These are phyloP conservation scores for Lactarius sanguifluus DNA, from an alignment of 768 basidiomycete species.

Conservation along the genomic window DNA sequence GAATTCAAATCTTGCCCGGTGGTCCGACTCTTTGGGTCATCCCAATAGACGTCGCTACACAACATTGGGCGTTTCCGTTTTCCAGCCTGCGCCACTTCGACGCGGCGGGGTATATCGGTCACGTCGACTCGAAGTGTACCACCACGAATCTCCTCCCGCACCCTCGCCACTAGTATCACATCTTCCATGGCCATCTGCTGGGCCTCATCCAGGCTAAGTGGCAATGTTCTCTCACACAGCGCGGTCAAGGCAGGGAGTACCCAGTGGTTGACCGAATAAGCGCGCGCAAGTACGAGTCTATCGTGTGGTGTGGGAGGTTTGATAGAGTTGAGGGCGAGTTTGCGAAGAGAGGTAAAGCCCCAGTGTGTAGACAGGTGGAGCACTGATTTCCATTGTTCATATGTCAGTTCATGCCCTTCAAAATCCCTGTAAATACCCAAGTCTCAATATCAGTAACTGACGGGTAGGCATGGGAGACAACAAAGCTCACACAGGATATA, in stretches of 20 bases:
- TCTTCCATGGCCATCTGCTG: slow-evolving; percentile 21
- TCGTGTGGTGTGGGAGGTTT: slow-evolving; percentile 10
- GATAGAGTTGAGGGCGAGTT: slow-evolving; percentile 8
- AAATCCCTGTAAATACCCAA: slow-evolving; percentile 6
- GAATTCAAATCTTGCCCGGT: not conserved
- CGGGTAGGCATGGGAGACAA: not conserved
- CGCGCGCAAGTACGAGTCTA: slow-evolving; percentile 13
- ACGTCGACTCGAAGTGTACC: not conserved
- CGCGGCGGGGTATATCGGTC: slow-evolving; percentile 7
- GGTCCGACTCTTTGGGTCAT: too few relatives aligned
- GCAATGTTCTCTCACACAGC: slow-evolving; percentile 17
- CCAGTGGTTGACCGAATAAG: slow-evolving; percentile 14
- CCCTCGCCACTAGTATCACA: slow-evolving; percentile 23
- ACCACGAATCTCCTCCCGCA: slow-evolving; percentile 25
- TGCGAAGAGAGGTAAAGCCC: slow-evolving; percentile 31
- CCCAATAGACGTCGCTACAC: too few relatives aligned
- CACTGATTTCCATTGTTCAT: slow-evolving; percentile 32
- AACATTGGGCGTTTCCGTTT: too few relatives aligned
- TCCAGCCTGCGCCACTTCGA: too few relatives aligned
- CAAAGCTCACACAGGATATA: slow-evolving; percentile 10
- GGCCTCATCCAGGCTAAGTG: slow-evolving; percentile 20
- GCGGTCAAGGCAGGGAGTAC: slow-evolving; percentile 22
- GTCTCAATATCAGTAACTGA: not conserved
- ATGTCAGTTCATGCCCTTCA: slow-evolving; percentile 10
- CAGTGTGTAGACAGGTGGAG: slow-evolving; percentile 33